These are phyloP conservation scores for Aspergillus campestris DNA, from an alignment of 495 filamentous ascomycete species.

Conservation along the genomic window DNA sequence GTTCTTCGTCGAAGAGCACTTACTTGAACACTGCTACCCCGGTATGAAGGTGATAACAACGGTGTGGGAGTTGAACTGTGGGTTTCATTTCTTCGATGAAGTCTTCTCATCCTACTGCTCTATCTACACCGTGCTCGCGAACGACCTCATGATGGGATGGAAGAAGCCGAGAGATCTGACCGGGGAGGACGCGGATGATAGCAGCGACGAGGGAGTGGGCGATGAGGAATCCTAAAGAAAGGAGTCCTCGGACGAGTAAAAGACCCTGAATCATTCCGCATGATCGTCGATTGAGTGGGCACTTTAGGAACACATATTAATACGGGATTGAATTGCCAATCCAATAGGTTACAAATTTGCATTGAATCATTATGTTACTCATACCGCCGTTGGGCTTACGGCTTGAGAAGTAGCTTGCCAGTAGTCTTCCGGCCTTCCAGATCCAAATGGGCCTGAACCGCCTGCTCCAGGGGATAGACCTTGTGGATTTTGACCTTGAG, in stretches of 20 bases:
- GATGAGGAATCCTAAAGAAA: not conserved
- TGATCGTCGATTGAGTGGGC: too few species aligned
- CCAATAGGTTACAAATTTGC: too few species aligned
- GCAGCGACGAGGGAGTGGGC: conserved; percentile 1
- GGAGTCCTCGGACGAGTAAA: too few species aligned
- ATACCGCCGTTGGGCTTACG: conserved; percentile 10
- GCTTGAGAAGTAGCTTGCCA: conserved; percentile 54
- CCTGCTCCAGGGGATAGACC: conserved; percentile 71
- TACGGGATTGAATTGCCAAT: too few species aligned
- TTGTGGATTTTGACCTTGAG: conserved; percentile 72
- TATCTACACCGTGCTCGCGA: conserved; percentile 56
- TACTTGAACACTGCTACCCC: conserved; percentile 52
- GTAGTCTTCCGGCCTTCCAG: conserved; percentile 76
- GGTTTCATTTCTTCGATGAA: conserved; percentile 52
- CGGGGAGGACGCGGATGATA: conserved; percentile 8
- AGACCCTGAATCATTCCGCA: too few species aligned
- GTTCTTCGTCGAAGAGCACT: conserved; percentile 59
- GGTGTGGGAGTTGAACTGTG: conserved; percentile 55
- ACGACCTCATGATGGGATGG: conserved; percentile 63
- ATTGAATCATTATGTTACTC: not conserved
- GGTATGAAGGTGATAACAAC: conserved; percentile 69
- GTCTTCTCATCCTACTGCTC: conserved; percentile 45
- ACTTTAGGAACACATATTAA: too few species aligned
- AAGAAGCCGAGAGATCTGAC: conserved; percentile 41
- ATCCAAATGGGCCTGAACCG: conserved; percentile 68